A percentile compares a stretch with the other conserved stretches of the same genome.
These are phyloP conservation scores for Brasilioporus rufonigricans DNA, from an alignment of 768 basidiomycete genomes.

Conservation along the genomic window DNA sequence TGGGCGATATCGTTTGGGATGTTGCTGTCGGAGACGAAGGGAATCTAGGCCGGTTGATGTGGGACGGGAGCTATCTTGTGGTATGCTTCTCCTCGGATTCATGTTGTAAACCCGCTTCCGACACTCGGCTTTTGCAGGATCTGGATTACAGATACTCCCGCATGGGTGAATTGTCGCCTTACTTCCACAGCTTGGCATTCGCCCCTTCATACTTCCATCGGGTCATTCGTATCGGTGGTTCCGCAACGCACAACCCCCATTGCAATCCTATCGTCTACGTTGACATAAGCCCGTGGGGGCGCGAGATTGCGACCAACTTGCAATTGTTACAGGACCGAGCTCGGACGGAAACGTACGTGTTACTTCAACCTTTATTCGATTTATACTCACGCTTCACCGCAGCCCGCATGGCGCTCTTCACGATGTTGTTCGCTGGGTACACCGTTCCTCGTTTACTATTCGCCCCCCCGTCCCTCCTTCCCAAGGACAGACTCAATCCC, in stretches of 20 bases:
- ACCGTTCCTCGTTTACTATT: constrained; percentile 74
- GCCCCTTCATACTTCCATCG: constrained; percentile 89
- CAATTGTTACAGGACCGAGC: constrained; percentile 77
- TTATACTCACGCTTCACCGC: constrained; percentile 4
- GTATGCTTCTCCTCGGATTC: constrained; percentile 43
- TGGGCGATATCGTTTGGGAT: constrained; percentile 87
- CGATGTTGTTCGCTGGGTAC: constrained; percentile 83
- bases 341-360: constrained; percentile 74
- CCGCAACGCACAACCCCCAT: constrained; percentile 37
- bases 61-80: constrained; percentile 88
- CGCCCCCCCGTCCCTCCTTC: constrained; percentile 43
- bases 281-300: constrained; percentile 76
- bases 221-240: constrained; percentile 60
- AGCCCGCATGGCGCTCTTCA: constrained; percentile 80
- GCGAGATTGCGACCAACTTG: constrained; percentile 69
- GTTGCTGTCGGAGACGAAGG: constrained; percentile 83
- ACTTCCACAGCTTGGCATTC: constrained; percentile 76
- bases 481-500: constrained; percentile 27
- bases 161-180: constrained; percentile 75
- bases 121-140: constrained; percentile 49
- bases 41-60: constrained; percentile 77
- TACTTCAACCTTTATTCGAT: not conserved
- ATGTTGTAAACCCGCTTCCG: not conserved
- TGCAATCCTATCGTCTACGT: constrained; percentile 67
- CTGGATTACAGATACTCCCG: constrained; percentile 79